A percentile compares a stretch with the other conserved stretches of the same genome.
These are phyloP conservation scores for Fusarium sp. DNA, from an alignment of 2,329 filamentous ascomycete genomes.

Conservation along the genomic window DNA sequence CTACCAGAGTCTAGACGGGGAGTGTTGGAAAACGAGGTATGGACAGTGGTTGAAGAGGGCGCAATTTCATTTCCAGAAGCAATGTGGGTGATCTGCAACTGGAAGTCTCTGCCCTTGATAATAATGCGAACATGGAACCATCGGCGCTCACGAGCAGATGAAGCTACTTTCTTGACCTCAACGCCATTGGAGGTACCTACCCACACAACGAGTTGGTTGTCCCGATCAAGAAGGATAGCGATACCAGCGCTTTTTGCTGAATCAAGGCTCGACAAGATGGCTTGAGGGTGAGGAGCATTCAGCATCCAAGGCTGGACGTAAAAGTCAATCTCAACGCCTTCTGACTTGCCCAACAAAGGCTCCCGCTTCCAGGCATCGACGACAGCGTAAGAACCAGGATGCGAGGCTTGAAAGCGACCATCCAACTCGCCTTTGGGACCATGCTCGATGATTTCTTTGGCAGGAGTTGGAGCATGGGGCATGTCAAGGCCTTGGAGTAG, in stretches of 20 bases:
- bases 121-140: neutral
- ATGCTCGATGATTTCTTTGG: neutral
- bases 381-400: neutral
- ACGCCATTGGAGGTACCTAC: neutral
- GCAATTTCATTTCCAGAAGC: neutral
- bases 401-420: neutral
- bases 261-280: neutral
- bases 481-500: neutral
- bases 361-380: neutral
- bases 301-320: neutral
- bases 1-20: neutral
- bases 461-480: neutral
- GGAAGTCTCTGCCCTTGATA: accelerated
- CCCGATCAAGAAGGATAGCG: neutral
- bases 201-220: neutral
- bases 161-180: neutral
- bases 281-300: neutral
- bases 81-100: neutral
- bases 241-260: neutral
- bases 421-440: neutral
- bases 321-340: neutral
- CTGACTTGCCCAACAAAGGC: neutral
- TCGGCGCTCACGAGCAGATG: neutral
- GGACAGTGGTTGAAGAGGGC: accelerated
- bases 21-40: neutral